Base-by-base conservation (phyloP, 2,329 filamentous ascomycete genomes). In the Tympanopsis confertula region DNA sequence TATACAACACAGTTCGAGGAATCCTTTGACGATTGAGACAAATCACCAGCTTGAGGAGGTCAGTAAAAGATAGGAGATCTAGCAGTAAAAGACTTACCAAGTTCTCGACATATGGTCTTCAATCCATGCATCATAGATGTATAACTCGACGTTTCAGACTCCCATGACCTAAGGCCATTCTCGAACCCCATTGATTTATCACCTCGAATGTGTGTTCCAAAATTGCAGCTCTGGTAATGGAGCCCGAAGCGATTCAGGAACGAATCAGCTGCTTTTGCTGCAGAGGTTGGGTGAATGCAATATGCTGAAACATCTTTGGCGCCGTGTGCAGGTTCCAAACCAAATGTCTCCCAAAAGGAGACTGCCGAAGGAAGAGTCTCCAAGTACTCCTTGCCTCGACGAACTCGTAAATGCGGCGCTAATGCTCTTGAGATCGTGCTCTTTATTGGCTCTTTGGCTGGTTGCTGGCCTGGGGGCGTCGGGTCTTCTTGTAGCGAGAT, bases 281-380 rank as follows among this genome's bases (percentile, higher is more conserved):
- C 47, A 22, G 61, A 56, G 19, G 61, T 57, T 2, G 74, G 73
- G 44, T 69, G 68, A 7, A 80, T 57, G 45, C 70, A 73, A 47
- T 73, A 74, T 1, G 67, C 61, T 17, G 66, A 62, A n/a, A 78
- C 53, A 47, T 78, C 63, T 48, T 79, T 79, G 1, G 61, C 41
- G 2, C 71, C 68, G 47, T 63, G 66, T 28, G 63, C 62, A 22
- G 75, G 75, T 29, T 68, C 66, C 7, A 80, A 55, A 14, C 69
- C 71, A 29, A 79, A 64, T 2, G 69, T 63, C 44, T 78, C 73
- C 75, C 75, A 79, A 45, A 78, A 79, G 2, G 62, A 55, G 36
- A 77, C 49, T 4, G 72, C 68, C 5, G 73, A 60, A 3, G 73
- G 68, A 13, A 76, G 57, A 36, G 74, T 55, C 43, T 76, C 71